phyloP scores from a whole-genome alignment of 768 basidiomycete genomes.

The Leccinum rimulosum region DNA sequence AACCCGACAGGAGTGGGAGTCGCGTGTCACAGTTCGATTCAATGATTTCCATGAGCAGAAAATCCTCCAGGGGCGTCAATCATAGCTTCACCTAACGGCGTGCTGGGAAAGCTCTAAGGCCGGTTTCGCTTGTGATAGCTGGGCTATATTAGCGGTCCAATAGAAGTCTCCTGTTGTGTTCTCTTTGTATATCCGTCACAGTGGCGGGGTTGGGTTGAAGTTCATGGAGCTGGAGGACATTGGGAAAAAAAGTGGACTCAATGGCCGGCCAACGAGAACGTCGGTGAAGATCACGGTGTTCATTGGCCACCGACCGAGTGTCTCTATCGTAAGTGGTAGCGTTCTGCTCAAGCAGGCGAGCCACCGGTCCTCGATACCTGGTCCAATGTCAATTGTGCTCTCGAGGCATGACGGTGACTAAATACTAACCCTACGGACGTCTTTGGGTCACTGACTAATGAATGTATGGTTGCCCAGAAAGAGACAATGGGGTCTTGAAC shows the following conservation, averaged over 20 bases:
- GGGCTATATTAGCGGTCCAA: not conserved
- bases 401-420: not conserved
- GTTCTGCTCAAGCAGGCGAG: not conserved
- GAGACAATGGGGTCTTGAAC: not conserved
- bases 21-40: not conserved
- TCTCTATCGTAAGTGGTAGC: not conserved
- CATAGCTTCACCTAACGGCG: not conserved
- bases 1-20: not conserved
- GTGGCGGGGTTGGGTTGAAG: not conserved
- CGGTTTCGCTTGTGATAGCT: not conserved
- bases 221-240: too few species aligned
- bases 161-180: not conserved
- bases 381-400: not conserved
- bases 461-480: not conserved
- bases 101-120: not conserved
- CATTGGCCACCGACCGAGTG: not conserved
- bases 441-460: not conserved
- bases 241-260: too few species aligned
- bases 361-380: not conserved
- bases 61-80: not conserved
- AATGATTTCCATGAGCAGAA: constrained; percentile 6
- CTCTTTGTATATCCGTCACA: not conserved
- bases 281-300: not conserved
- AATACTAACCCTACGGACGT: not conserved
- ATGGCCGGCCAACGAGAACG: too few species aligned